phyloP scores from a whole-genome alignment of 164 flowering plant genomes.

The Sedum album region DNA sequence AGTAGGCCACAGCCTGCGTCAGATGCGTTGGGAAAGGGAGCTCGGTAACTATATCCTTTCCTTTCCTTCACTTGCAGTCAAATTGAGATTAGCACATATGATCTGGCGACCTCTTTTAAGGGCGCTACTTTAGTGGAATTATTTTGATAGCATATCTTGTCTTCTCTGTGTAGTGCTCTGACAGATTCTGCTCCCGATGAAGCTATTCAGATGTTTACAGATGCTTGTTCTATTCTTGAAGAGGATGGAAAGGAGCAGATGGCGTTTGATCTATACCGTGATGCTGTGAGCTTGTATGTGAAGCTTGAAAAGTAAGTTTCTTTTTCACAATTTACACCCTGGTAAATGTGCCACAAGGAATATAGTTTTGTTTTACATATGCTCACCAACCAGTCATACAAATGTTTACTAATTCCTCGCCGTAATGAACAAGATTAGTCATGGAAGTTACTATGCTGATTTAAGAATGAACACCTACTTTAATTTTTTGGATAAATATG shows the following conservation, averaged over 20 bases:
- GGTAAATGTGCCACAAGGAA: not conserved
- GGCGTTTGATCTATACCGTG: slow-evolving; percentile 97
- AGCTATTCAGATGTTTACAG: slow-evolving; percentile 67
- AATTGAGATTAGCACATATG: not conserved
- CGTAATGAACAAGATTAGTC: not conserved
- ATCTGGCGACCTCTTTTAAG: not conserved
- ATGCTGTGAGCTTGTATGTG: slow-evolving; percentile 58
- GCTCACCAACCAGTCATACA: not conserved
- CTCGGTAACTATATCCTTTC: slow-evolving; percentile 43
- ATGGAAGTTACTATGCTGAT: not conserved
- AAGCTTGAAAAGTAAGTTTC: slow-evolving; percentile 75
- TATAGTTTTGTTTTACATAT: not conserved
- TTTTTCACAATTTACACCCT: not conserved
- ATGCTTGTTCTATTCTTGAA: slow-evolving; percentile 77
- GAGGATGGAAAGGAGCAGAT: slow-evolving; percentile 94
- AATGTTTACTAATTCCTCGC: not conserved
- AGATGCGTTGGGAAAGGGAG: slow-evolving; percentile 92
- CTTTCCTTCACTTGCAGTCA: not conserved
- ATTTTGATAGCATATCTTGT: slow-evolving; percentile 1
- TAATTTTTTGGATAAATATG: not conserved
- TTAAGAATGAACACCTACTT: not conserved
- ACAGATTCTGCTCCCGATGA: slow-evolving; percentile 74
- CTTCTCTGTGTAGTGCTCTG: slow-evolving; percentile 40
- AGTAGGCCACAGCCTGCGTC: slow-evolving; percentile 92
- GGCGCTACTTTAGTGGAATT: not conserved